These are phyloP conservation scores for Malbranchea cinnamomea DNA, from an alignment of 2,329 filamentous ascomycete species.

Conservation along the genomic window DNA sequence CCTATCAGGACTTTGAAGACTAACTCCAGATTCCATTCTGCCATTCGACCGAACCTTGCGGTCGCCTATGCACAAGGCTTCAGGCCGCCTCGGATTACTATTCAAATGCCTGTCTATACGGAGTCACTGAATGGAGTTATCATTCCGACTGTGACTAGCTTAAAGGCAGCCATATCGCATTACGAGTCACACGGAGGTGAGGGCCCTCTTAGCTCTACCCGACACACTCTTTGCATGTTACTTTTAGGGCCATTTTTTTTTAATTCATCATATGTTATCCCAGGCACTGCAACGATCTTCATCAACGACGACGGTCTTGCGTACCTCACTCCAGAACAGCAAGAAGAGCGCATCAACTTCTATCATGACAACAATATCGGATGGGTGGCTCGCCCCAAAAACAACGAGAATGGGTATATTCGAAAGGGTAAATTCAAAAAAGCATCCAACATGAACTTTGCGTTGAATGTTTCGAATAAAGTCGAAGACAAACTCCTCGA, in stretches of 20 bases:
- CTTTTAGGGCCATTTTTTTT: background rate
- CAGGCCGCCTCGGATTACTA: slow-evolving; percentile 38
- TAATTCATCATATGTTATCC: slow-evolving; percentile 1
- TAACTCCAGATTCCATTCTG: slow-evolving; percentile 34
- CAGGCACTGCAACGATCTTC: slow-evolving; percentile 22
- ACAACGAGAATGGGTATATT: slow-evolving; percentile 33
- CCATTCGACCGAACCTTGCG: slow-evolving; percentile 10
- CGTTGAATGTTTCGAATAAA: slow-evolving; percentile 44
- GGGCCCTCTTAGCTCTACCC: background rate
- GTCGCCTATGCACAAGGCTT: slow-evolving; percentile 11
- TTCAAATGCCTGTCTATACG: slow-evolving; percentile 81
- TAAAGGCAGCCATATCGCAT: slow-evolving; percentile 43
- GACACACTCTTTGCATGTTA: background rate
- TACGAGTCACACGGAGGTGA: slow-evolving; percentile 37
- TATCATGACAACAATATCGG: slow-evolving; percentile 37
- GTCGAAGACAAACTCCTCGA: slow-evolving; percentile 44
- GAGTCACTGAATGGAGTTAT: slow-evolving; percentile 60
- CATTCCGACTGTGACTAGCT: slow-evolving; percentile 39
- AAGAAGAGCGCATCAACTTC: slow-evolving; percentile 30
- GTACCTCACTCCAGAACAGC: slow-evolving; percentile 26
- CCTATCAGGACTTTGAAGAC: slow-evolving; percentile 30
- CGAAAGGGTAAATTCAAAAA: slow-evolving; percentile 56
- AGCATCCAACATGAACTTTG: slow-evolving; percentile 64
- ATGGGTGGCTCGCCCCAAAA: slow-evolving; percentile 35
- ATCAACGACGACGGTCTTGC: slow-evolving; percentile 28